A percentile compares a stretch with the other conserved stretches of the same genome.
These are phyloP conservation scores for Phytophthora constricta DNA, from an alignment of 352 stramenopile species.

Conservation along the genomic window DNA sequence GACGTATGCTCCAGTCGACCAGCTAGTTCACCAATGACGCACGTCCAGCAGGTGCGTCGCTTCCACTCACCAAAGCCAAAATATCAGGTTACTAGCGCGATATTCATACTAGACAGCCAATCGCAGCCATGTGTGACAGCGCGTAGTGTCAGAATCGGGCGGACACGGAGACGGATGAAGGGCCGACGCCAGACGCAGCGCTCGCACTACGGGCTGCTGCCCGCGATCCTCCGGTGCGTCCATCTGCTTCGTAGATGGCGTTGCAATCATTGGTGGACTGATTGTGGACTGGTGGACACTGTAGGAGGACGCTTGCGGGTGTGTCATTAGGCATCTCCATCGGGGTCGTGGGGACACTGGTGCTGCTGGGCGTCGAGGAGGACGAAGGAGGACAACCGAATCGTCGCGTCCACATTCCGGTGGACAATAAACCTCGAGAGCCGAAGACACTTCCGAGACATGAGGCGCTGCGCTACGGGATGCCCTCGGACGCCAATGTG, in stretches of 20 bases:
- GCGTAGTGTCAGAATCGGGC: conserved; percentile 3
- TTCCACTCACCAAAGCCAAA: conserved; percentile 26
- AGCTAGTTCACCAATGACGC: not conserved
- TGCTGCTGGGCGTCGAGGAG: conserved; percentile 43
- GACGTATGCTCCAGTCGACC: not conserved
- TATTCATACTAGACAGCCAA: conserved; percentile 17
- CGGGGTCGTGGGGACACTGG: conserved; percentile 50
- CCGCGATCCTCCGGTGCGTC: conserved; percentile 43
- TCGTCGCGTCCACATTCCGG: conserved; percentile 18
- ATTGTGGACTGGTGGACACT: conserved; percentile 16
- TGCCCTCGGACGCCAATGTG: conserved; percentile 72
- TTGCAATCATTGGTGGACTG: conserved; percentile 13
- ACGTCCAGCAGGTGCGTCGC: conserved; percentile 18
- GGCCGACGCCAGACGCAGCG: conserved; percentile 24
- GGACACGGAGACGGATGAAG: conserved; percentile 38
- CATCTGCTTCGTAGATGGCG: not conserved
- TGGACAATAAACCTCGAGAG: conserved; percentile 17
- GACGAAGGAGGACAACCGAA: conserved; percentile 15
- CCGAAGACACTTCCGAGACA: conserved; percentile 43
- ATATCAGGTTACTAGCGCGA: conserved; percentile 12
- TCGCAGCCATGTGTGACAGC: not conserved
- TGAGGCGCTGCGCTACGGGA: conserved; percentile 76
- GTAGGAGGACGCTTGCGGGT: conserved; percentile 50
- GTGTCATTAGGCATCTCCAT: conserved; percentile 63
- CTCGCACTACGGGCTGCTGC: conserved; percentile 39